Conservation (phyloP, 2,329 filamentous ascomycete species). For the Cladobotryum mycophilum region DNA sequence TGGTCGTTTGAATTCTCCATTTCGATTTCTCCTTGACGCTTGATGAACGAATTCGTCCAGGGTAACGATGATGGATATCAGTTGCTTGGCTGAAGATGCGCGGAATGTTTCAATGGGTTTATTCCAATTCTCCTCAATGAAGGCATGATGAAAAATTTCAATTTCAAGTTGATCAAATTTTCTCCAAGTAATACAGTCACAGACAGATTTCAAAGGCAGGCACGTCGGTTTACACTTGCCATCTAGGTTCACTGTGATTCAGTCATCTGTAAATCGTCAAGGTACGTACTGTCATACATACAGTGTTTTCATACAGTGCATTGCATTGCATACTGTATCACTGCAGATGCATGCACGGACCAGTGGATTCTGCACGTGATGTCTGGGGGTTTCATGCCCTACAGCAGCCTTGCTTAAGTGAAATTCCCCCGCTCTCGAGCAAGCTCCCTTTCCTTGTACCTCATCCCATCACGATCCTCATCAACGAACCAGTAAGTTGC, state of each 20-base stretch:
- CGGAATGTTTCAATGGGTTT: too few relatives aligned
- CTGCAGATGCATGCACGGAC: background rate
- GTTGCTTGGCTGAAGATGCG: too few relatives aligned
- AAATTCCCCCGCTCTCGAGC: constrained; percentile 24
- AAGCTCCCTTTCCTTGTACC: constrained; percentile 25
- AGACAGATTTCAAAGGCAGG: background rate
- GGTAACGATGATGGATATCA: too few relatives aligned
- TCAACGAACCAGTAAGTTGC: constrained; percentile 36
- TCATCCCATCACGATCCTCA: constrained; percentile 42
- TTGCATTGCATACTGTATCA: background rate
- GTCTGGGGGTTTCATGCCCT: constrained; percentile 31
- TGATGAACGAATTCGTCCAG: background rate
- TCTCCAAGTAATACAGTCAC: background rate
- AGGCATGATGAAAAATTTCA: too few relatives aligned
- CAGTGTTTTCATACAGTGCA: constrained; percentile 1
- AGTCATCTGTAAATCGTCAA: background rate
- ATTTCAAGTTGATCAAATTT: background rate
- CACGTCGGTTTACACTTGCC: background rate
- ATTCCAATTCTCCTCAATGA: too few relatives aligned
- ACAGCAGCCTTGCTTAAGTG: constrained; percentile 26
- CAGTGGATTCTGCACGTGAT: constrained; percentile 24
- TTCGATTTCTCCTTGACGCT: background rate
- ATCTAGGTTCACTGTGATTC: background rate
- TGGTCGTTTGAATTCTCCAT: background rate
- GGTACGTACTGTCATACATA: background rate